These are phyloP conservation scores for Lyophyllum decastes DNA, from an alignment of 768 basidiomycete species.

Conservation along the genomic window DNA sequence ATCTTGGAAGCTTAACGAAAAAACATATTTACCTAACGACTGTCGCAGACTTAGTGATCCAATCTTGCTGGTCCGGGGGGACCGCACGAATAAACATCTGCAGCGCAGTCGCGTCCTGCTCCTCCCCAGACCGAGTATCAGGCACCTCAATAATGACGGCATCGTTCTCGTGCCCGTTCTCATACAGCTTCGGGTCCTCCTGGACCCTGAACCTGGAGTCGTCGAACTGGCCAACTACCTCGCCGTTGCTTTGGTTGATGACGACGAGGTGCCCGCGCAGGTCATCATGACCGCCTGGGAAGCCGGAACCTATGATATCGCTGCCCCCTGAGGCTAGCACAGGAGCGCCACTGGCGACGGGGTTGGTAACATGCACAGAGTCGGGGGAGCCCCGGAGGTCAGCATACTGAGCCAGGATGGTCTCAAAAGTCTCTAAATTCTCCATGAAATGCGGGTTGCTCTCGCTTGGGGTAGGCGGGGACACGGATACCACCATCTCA, in stretches of 20 bases:
- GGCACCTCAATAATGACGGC: conserved; percentile 77
- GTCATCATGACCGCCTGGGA: conserved; percentile 26
- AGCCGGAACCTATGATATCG: conserved; percentile 14
- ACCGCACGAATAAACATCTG: conserved; percentile 62
- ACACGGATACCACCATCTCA: conserved; percentile 38
- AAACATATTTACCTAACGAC: conserved; percentile 55
- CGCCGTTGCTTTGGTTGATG: conserved; percentile 71
- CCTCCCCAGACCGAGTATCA: conserved; percentile 38
- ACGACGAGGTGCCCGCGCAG: conserved; percentile 64
- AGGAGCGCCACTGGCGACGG: background rate
- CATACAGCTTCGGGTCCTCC: conserved; percentile 59
- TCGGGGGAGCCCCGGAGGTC: conserved; percentile 35
- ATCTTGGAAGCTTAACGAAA: background rate
- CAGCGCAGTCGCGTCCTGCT: conserved; percentile 42
- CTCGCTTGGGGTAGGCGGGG: conserved; percentile 23
- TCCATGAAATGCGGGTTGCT: conserved; percentile 42
- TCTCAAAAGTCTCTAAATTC: conserved; percentile 66
- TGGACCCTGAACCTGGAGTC: conserved; percentile 47
- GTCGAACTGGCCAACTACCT: conserved; percentile 71
- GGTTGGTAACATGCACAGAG: conserved; percentile 3
- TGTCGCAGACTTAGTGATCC: conserved; percentile 64
- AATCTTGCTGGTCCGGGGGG: conserved; percentile 68
- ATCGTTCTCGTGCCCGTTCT: conserved; percentile 52
- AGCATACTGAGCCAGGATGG: conserved; percentile 66
- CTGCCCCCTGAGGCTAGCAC: background rate